Evolutionary conservation across 2,329 filamentous ascomycete species (phyloP).

Genomic region (Hirsutella thompsonii): DNA sequence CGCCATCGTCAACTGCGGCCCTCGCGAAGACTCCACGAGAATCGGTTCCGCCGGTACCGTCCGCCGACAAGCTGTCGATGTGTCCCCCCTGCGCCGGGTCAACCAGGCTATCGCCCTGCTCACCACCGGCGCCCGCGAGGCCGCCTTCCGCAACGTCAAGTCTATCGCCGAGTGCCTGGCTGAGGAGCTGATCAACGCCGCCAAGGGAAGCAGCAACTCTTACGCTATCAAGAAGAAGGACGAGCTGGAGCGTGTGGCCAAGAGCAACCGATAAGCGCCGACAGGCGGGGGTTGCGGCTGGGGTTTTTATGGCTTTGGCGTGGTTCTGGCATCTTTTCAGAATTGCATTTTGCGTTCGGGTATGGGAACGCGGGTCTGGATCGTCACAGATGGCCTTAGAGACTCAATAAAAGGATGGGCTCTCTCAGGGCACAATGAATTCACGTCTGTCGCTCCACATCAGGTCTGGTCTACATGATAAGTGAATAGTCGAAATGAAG

Average conservation of each 20-base stretch:
- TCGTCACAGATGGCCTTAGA: conserved; percentile 28
- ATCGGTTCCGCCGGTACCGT: conserved; percentile 99
- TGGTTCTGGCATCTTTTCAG: conserved; percentile 31
- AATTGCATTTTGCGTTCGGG: conserved; percentile 34
- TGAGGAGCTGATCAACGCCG: conserved; percentile 99
- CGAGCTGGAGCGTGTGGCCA: conserved; percentile 99
- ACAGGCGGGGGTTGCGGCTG: conserved; percentile 15
- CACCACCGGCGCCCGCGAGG: conserved; percentile 97
- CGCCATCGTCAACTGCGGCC: conserved; percentile 99
- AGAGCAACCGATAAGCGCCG: conserved; percentile 94
- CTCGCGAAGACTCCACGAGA: conserved; percentile 99
- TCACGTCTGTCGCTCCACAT: neutral
- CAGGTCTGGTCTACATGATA: no score
- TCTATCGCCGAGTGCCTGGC: conserved; percentile 98
- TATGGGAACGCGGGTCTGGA: conserved; percentile 31
- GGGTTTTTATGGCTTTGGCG: conserved; percentile 27
- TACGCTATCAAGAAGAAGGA: conserved; percentile 99
- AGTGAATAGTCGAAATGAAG: no score
- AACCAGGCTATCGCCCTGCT: conserved; percentile 99
- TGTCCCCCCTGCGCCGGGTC: conserved; percentile 96
- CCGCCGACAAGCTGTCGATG: conserved; percentile 99
- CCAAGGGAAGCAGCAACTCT: conserved; percentile 99
- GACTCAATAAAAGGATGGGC: conserved; percentile 30
- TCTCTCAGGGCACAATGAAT: conserved; percentile 24
- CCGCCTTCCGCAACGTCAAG: conserved; percentile 99